phyloP scores from a whole-genome alignment of 371 early-diverging fungal genomes.

The Rhizopus sp. region DNA sequence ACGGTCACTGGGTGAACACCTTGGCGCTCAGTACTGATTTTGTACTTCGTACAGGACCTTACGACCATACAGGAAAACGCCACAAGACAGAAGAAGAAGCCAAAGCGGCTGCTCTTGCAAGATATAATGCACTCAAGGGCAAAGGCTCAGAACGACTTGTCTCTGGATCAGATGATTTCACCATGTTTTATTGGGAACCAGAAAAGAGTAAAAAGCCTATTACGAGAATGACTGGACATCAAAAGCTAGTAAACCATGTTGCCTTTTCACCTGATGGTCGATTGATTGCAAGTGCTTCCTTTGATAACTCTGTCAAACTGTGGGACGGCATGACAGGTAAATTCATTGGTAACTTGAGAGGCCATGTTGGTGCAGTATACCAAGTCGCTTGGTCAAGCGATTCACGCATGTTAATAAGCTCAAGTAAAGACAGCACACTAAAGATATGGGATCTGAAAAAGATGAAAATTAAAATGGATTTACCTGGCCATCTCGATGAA shows the following conservation, averaged over 20 bases:
- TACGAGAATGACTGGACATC: slow-evolving; percentile 90
- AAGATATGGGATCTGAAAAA: slow-evolving; percentile 94
- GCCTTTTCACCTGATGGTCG: slow-evolving; percentile 94
- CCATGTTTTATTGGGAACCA: slow-evolving; percentile 95
- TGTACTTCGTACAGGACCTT: slow-evolving; percentile 88
- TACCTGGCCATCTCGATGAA: slow-evolving; percentile 96
- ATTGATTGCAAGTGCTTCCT: slow-evolving; percentile 92
- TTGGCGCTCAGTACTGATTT: slow-evolving; percentile 91
- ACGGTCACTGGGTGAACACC: slow-evolving; percentile 91
- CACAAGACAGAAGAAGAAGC: slow-evolving; percentile 72
- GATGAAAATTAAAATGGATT: slow-evolving; percentile 83
- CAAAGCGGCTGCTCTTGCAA: slow-evolving; percentile 68
- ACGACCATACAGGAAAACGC: slow-evolving; percentile 77
- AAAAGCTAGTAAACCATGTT: slow-evolving; percentile 94
- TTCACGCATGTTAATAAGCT: slow-evolving; percentile 85
- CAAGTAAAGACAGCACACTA: slow-evolving; percentile 91
- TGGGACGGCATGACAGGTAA: slow-evolving; percentile 96
- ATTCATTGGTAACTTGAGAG: slow-evolving; percentile 89
- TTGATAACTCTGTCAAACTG: slow-evolving; percentile 97
- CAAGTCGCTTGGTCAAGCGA: slow-evolving; percentile 94
- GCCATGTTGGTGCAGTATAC: slow-evolving; percentile 95
- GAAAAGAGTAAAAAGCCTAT: slow-evolving; percentile 81
- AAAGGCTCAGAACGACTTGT: slow-evolving; percentile 81
- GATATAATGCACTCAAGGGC: slow-evolving; percentile 78
- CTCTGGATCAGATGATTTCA: slow-evolving; percentile 96